Base-by-base conservation (phyloP, 169 alveolate genomes). In the Plasmodium inui region DNA sequence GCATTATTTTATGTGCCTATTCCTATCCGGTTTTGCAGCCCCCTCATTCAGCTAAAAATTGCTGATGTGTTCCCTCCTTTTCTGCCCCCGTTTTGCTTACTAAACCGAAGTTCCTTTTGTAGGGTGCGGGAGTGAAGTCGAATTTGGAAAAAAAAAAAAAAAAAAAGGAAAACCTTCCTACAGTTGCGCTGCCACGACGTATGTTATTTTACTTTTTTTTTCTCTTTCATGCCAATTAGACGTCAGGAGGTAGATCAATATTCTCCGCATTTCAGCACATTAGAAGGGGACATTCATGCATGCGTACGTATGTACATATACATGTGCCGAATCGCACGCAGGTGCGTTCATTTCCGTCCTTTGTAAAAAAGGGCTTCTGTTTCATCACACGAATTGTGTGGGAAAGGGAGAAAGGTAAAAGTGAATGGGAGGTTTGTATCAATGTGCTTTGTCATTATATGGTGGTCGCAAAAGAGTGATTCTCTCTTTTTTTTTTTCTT, bases 341-440 rank as follows among this genome's bases (percentile, higher is more conserved):
- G 9, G 37, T 67, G 37, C 76, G 76, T 67, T 67, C 37, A 67
- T 8, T 28, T 67, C 37, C 17, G 14, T 37, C n/a, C n/a, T 67
- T 67, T 22, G 76, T 12, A 50, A 50, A 67, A 67, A 22, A 67
- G 76, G 76, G 76, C 37, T 28, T 67, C 41, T 26, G 9, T 22
- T 67, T 67, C 37, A 67, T 67, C 76, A 67, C 76, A 67, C 39
- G n/a, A 22, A 67, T 67, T 67, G 30, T 67, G 76, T 67, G n/a
- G 14, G 39, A n/a, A 61, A 26, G 32, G 76, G 76, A 22, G 4
- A 22, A 67, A 22, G 37, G 76, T n/a, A 67, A 67, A 6, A 67
- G 10, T 67, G 37, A 67, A 67, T 67, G 76, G 76, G 2, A 8
- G 39, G 39, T 67, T 26, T 22, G 76, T 67, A 67, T 67, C n/a